These are phyloP conservation scores for Chlamydomonas sphaeroides DNA, from an alignment of 139 green algal genomes.

Conservation along the genomic window DNA sequence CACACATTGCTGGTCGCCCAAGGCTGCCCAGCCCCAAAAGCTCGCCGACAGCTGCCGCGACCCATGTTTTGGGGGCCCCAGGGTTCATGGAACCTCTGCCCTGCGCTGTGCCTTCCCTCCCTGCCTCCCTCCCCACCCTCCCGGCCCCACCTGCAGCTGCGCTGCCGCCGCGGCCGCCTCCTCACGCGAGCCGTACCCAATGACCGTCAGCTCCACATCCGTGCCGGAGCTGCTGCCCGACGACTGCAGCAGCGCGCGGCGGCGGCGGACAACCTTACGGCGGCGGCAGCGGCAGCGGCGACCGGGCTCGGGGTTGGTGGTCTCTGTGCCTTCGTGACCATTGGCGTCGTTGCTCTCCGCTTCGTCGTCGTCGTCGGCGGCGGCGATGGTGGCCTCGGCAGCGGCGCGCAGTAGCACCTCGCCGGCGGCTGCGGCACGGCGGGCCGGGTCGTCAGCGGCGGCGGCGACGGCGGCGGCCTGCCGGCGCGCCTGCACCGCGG, in stretches of 20 bases:
- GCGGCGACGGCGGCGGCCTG: background rate
- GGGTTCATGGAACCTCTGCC: no score
- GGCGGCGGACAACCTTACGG: background rate
- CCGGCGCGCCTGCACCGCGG: background rate
- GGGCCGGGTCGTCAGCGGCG: background rate
- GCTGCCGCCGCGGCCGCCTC: background rate
- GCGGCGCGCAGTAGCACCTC: no score
- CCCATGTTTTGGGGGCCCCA: no score
- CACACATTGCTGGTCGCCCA: no score
- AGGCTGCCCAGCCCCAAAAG: no score
- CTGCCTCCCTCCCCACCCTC: background rate
- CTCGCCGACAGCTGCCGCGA: no score
- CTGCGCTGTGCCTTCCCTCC: background rate
- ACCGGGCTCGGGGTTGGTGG: no score
- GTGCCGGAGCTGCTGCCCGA: background rate
- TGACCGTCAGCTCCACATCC: conserved; percentile 10
- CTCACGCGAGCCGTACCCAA: background rate
- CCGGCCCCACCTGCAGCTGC: background rate
- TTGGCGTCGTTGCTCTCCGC: no score
- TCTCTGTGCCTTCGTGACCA: no score
- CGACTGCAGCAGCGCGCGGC: background rate
- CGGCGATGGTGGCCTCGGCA: no score
- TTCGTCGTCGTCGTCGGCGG: no score
- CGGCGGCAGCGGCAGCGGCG: background rate
- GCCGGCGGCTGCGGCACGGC: background rate